phyloP scores from a whole-genome alignment of 805 yeast species.

The Yarrowia yakushimensis region DNA sequence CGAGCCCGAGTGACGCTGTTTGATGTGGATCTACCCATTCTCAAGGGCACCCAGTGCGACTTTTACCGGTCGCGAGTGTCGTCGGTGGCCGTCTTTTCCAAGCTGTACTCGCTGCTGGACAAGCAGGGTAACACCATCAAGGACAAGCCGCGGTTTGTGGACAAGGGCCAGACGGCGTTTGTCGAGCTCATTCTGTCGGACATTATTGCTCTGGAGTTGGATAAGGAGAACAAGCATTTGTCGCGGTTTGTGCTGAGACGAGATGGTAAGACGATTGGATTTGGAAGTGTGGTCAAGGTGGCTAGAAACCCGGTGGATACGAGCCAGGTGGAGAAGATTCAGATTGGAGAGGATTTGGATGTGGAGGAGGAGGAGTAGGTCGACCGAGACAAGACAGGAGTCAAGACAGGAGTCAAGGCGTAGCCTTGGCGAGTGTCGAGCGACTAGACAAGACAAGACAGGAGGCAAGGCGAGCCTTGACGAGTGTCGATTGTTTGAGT shows the following conservation, averaged over 20 bases:
- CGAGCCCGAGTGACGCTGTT: conserved; percentile 61
- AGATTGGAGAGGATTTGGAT: conserved; percentile 17
- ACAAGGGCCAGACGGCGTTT: conserved; percentile 55
- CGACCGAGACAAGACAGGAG: not conserved
- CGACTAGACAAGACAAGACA: too few species aligned
- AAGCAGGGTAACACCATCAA: conserved; percentile 37
- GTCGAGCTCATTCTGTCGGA: conserved; percentile 53
- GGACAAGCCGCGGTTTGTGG: conserved; percentile 55
- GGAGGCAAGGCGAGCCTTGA: too few species aligned
- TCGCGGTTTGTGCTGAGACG: conserved; percentile 69
- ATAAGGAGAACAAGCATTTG: conserved; percentile 47
- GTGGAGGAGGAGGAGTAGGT: conserved; percentile 2
- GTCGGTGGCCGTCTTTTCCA: conserved; percentile 62
- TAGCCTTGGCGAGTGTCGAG: not conserved
- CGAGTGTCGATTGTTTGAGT: too few species aligned
- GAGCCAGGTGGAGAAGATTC: conserved; percentile 3
- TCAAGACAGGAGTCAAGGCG: not conserved
- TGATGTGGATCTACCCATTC: conserved; percentile 64
- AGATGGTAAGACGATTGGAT: conserved; percentile 68
- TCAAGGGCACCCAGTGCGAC: conserved; percentile 76
- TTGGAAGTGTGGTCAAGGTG: conserved; percentile 47
- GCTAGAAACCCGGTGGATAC: conserved; percentile 3
- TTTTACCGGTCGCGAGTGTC: conserved; percentile 72
- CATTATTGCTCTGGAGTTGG: conserved; percentile 52
- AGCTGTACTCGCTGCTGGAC: conserved; percentile 41